These are phyloP conservation scores for Atkinsonella hypoxylon DNA, from an alignment of 2,329 filamentous ascomycete genomes.

Conservation along the genomic window DNA sequence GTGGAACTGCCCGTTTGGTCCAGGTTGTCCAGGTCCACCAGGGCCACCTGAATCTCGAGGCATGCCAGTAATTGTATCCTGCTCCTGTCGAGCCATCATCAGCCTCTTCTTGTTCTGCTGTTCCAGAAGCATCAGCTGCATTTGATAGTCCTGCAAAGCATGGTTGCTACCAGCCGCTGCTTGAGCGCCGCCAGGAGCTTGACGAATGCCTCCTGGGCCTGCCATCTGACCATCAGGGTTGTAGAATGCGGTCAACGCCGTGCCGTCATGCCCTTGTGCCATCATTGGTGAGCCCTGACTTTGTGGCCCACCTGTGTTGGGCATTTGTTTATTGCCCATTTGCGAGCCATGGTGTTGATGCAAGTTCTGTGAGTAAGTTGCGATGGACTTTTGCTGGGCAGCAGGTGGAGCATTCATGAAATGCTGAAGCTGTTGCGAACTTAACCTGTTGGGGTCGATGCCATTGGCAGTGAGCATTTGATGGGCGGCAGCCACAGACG, in stretches of 20 bases:
- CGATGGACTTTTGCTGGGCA: conserved; percentile 71
- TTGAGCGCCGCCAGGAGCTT: conserved; percentile 34
- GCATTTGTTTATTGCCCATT: conserved; percentile 72
- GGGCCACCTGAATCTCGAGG: conserved; percentile 36
- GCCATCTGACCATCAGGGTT: conserved; percentile 49
- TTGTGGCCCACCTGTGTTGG: conserved; percentile 57
- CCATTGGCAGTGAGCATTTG: conserved; percentile 56
- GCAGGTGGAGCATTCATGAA: conserved; percentile 43
- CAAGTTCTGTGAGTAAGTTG: conserved; percentile 76
- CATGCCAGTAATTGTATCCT: conserved; percentile 47
- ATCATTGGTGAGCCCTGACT: conserved; percentile 78
- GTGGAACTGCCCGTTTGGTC: conserved; percentile 54
- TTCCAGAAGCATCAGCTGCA: conserved; percentile 78
- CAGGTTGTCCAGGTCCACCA: conserved; percentile 41
- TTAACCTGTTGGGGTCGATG: conserved; percentile 64
- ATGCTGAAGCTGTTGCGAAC: conserved; percentile 61
- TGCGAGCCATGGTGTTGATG: conserved; percentile 70
- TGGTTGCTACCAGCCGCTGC: conserved; percentile 53
- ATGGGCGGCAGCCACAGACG: conserved; percentile 38
- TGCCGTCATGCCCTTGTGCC: conserved; percentile 55
- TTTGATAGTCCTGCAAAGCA: conserved; percentile 76
- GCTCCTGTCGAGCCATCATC: conserved; percentile 71
- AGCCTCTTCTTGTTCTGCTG: conserved; percentile 81
- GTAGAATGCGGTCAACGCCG: conserved; percentile 46
- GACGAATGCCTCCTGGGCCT: conserved; percentile 46